A percentile compares a stretch with the other conserved stretches of the same genome.
phyloP scores from a whole-genome alignment of 495 filamentous ascomycete species.

The Parmelia sp. region DNA sequence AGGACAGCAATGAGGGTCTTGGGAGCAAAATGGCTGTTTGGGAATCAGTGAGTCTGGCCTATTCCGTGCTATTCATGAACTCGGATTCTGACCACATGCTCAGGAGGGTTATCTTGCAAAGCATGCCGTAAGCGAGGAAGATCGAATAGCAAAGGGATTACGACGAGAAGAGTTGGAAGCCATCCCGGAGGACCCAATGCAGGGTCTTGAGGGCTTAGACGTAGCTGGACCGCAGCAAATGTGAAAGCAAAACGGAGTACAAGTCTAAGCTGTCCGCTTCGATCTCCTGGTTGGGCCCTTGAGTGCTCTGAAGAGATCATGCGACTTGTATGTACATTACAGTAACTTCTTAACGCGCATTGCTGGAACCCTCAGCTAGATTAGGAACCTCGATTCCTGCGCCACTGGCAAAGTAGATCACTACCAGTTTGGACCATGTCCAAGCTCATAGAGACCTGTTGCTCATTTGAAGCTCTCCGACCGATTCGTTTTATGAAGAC shows the following conservation, averaged over 20 bases:
- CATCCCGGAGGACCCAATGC: conserved; percentile 79
- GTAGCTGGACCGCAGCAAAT: conserved; percentile 85
- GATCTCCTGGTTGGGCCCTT: neutral
- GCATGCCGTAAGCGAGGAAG: conserved; percentile 84
- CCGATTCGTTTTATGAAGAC: conserved; percentile 57
- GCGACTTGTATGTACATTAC: conserved; percentile 12
- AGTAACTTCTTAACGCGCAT: neutral
- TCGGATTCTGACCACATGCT: conserved; percentile 16
- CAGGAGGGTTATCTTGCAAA: conserved; percentile 92
- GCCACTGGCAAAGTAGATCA: neutral
- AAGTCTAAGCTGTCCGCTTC: neutral
- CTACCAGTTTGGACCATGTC: neutral
- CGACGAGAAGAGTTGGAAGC: conserved; percentile 45
- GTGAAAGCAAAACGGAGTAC: conserved; percentile 34
- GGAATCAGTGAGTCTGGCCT: conserved; percentile 70
- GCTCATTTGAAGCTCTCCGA: conserved; percentile 27
- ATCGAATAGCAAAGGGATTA: conserved; percentile 58
- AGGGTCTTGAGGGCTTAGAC: conserved; percentile 86
- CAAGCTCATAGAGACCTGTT: neutral
- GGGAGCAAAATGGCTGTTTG: conserved; percentile 95
- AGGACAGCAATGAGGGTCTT: conserved; percentile 76
- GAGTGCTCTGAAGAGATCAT: neutral
- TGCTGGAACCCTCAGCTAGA: neutral
- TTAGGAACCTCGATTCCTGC: neutral
- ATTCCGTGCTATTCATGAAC: neutral